Evolutionary conservation across 2,329 filamentous ascomycete species (phyloP).

Genomic region (Alternaria dauci): DNA sequence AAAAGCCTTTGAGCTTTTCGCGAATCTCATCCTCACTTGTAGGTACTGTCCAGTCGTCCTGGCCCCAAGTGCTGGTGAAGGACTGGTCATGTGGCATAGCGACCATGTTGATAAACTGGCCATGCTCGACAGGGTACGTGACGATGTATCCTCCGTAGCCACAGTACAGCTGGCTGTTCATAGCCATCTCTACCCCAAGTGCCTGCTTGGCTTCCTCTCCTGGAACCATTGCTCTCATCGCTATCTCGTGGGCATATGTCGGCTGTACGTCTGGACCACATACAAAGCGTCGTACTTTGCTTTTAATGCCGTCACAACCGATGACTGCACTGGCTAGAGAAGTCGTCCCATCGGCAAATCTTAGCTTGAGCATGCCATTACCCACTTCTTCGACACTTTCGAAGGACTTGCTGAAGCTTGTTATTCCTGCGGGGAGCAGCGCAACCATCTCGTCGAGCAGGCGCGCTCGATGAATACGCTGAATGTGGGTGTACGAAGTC

Average conservation of each 20-base stretch:
- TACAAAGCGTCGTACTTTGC: constrained; percentile 60
- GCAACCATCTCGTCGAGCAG: constrained; percentile 33
- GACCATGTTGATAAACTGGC: constrained; percentile 62
- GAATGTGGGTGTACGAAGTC: too few relatives aligned
- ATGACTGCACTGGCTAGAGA: constrained; percentile 59
- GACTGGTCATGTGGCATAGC: constrained; percentile 21
- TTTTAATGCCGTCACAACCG: constrained; percentile 71
- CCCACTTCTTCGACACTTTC: constrained; percentile 20
- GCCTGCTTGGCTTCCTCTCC: constrained; percentile 60
- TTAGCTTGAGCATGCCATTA: constrained; percentile 28
- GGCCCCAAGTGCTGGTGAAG: constrained; percentile 14
- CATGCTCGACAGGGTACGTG: constrained; percentile 67
- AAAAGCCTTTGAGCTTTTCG: constrained; percentile 25
- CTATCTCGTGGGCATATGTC: constrained; percentile 64
- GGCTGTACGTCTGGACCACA: constrained; percentile 59
- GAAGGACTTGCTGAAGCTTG: constrained; percentile 33
- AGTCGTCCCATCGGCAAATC: constrained; percentile 55
- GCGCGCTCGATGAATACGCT: constrained; percentile 34
- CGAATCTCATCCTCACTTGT: constrained; percentile 28
- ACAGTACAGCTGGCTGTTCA: constrained; percentile 64
- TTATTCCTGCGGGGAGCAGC: constrained; percentile 26
- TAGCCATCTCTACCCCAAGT: constrained; percentile 59
- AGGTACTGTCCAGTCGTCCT: constrained; percentile 29
- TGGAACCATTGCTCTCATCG: constrained; percentile 68
- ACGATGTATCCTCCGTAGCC: constrained; percentile 66